Evolutionary conservation across 768 basidiomycete genomes (phyloP), one percentile per base, ranked within the genome.

Genomic region (Candolleomyces aberdarensis): DNA sequence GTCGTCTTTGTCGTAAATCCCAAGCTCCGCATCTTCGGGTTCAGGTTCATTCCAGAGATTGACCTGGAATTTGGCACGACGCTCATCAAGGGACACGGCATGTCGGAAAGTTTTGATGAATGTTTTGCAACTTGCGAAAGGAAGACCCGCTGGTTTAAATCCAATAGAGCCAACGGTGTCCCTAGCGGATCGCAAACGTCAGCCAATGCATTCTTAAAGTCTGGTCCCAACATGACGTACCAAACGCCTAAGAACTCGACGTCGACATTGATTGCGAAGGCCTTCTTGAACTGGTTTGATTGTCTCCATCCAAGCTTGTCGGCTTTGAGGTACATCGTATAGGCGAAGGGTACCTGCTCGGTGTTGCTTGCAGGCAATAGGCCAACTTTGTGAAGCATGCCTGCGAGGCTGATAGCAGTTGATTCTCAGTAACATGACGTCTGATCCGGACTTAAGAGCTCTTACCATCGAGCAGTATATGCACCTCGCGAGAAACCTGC

Each of bases 401-500:
- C 83, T 1, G 83, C 83, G 9, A 83, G 73, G 57, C 76, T 76
- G 20, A 52, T 58, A 3, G 17, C 15, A 53, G 15, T 36, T 36
- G 8, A 36, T 7, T 36, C 36, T 36, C 11, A 36, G 36, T 8
- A 8, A 7, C 36, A 36, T 36, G 36, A 36, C 11, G 11, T 6
- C 36, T 36, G 36, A 36, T 36, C 6, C 36, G 36, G 36, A 11
- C 36, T n/a, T 5, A 9, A 5, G 36, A 11, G 6, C 26, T 26
- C 36, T 36, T 5, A 58, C 57, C 57, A 78, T 48, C 86, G 75
- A 15, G 86, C 85, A 0, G 83, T 85, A 69, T 85, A 86, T 10
- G 85, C 84, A 14, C 87, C 87, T 41, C 88, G 76, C 40, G 85
- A 87, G 69, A 90, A 89, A 0, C 78, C 87, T 59, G 11, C 36